Evolutionary conservation across 257 asterid species (phyloP), one percentile per base, ranked within the genome.

Genomic region (Solanum habrochaites): DNA sequence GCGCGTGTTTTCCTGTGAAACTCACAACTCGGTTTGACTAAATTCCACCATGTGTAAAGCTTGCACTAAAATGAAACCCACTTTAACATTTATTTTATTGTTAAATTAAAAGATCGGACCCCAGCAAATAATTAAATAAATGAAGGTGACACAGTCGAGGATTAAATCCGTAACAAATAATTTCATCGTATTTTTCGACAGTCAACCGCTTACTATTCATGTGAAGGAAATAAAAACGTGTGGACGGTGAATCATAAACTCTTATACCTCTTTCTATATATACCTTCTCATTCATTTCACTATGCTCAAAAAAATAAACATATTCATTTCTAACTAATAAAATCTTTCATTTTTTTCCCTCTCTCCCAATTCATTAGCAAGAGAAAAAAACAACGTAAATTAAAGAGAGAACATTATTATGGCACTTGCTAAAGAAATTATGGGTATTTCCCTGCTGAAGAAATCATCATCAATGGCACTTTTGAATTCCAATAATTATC

Each of bases 391-490:
- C 67, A 80, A 47, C 67, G 11, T 29, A 56, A 71, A 12, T 39
- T 67, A 43, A 47, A 70, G 88, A 73, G 9, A 20, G 23, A 72
- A n/a, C 49, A 58, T 31, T 37, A 47, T 82, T 67, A 96, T 96
- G 99, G 96, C 98, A 32, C 87, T 96, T 52, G 90, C 90, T 27
- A 94, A 92, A 87, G 97, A 95, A 73, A 85, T 95, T 11, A 86
- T 94, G 97, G 96, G 98, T 42, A 86, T 85, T n/a, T 90, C 92
- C 18, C 5, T 95, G 25, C 21, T 90, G 90, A 93, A 93, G 49
- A 94, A 88, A 77, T 83, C 93, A 11, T 52, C 88, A n/a, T 83
- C 88, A n/a, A 88, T 87, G 52, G 62, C 77, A 42, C 32, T 86
- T 27, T 11, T 90, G 60, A 77, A 80, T 80, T 27, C 45, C 11